Percentiles rank a stretch among this genome's conserved stretches.
Conservation (phyloP, 2,329 filamentous ascomycete genomes). For the Microthyrium microscopicum region DNA sequence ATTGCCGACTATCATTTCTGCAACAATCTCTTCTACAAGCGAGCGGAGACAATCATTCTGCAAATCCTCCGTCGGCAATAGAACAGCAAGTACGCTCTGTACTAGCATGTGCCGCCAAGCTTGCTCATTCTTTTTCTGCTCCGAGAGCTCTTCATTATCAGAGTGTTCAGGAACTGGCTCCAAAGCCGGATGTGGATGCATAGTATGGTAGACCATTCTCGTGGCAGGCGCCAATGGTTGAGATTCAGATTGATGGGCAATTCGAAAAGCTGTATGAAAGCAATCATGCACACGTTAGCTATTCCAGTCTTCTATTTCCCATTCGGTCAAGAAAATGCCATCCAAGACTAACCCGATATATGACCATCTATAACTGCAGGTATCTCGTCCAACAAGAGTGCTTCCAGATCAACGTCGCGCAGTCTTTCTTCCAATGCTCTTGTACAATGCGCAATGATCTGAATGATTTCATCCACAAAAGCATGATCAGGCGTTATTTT, state of each 20-base stretch:
- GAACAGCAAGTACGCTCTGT: conserved; percentile 60
- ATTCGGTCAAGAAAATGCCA: conserved; percentile 11
- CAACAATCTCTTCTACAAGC: conserved; percentile 72
- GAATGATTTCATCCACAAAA: conserved; percentile 76
- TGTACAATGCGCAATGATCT: conserved; percentile 84
- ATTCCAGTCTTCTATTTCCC: not conserved
- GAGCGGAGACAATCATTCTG: conserved; percentile 73
- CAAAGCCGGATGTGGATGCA: conserved; percentile 66
- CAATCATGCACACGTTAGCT: conserved; percentile 10
- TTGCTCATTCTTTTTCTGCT: conserved; percentile 61
- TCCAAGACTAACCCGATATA: conserved; percentile 43
- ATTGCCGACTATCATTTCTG: conserved; percentile 77
- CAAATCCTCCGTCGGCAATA: conserved; percentile 84
- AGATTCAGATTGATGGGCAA: conserved; percentile 42
- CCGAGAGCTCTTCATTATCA: conserved; percentile 32
- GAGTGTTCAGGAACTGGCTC: conserved; percentile 52
- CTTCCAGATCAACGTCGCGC: conserved; percentile 66
- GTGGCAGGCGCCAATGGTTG: conserved; percentile 44
- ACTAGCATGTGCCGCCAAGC: conserved; percentile 80
- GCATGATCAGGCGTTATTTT: conserved; percentile 82
- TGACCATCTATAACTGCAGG: conserved; percentile 69
- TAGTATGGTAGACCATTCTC: conserved; percentile 62
- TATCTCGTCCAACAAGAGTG: conserved; percentile 71
- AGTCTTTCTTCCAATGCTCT: conserved; percentile 74
- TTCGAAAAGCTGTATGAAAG: conserved; percentile 48